Percentiles rank a stretch among this genome's conserved stretches.
Conservation (phyloP, 2,329 filamentous ascomycete genomes). For the Fusarium sp. region DNA sequence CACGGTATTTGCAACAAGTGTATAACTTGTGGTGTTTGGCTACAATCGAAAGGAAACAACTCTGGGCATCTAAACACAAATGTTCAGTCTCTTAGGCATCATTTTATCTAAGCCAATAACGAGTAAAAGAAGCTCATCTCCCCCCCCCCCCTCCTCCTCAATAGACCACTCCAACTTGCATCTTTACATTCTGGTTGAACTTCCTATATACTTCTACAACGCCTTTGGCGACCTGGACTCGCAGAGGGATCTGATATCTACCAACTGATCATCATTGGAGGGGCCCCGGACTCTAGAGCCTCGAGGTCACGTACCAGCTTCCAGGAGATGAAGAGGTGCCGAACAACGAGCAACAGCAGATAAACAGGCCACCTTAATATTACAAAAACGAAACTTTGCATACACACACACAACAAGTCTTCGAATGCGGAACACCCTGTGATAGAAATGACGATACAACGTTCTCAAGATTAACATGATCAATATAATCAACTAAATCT, state of each 20-base stretch:
- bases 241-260: no score
- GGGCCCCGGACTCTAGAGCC: no score
- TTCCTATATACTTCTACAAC: fast-evolving
- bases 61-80: fast-evolving
- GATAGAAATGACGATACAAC: no score
- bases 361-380: no score
- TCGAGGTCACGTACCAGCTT: no score
- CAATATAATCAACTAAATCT: no score
- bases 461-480: no score
- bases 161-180: background rate
- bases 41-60: background rate
- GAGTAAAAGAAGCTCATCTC: background rate
- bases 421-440: no score
- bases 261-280: background rate
- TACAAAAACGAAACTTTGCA: no score
- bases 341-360: no score
- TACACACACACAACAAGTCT: no score
- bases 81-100: background rate
- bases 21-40: fast-evolving
- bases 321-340: no score
- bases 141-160: background rate
- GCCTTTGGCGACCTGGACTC: fast-evolving
- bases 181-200: background rate
- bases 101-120: background rate
- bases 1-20: background rate